phyloP scores from a whole-genome alignment of 2,329 filamentous ascomycete species.

The Thielaviopsis musarum region DNA sequence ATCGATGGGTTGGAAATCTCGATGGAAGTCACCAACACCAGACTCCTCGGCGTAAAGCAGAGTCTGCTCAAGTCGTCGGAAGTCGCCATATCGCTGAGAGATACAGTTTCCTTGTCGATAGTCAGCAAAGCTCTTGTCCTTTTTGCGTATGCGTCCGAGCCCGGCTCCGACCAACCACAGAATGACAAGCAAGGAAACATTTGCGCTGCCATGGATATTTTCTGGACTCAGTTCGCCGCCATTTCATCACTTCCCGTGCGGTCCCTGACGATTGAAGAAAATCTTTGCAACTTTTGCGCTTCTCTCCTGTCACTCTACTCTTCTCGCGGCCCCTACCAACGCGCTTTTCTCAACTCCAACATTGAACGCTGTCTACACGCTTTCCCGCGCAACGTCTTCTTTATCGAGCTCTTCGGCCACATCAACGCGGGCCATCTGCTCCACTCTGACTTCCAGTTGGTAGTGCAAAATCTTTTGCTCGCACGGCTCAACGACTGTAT shows the following conservation, averaged over 20 bases:
- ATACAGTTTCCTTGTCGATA: slow-evolving; percentile 31
- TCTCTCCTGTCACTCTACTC: slow-evolving; percentile 51
- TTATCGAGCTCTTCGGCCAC: slow-evolving; percentile 57
- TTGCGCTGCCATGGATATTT: slow-evolving; percentile 27
- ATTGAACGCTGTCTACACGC: slow-evolving; percentile 40
- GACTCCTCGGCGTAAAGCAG: slow-evolving; percentile 36
- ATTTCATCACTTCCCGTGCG: slow-evolving; percentile 23
- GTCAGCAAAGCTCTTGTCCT: slow-evolving; percentile 47
- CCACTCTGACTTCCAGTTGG: slow-evolving; percentile 57
- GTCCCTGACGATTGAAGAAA: slow-evolving; percentile 33
- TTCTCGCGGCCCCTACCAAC: slow-evolving; percentile 42
- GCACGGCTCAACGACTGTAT: slow-evolving; percentile 24
- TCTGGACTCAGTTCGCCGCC: slow-evolving; percentile 26
- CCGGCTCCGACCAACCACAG: slow-evolving; percentile 25
- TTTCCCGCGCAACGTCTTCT: slow-evolving; percentile 63
- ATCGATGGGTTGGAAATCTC: slow-evolving; percentile 17
- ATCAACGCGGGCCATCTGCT: slow-evolving; percentile 56
- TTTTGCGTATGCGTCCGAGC: slow-evolving; percentile 44
- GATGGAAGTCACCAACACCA: slow-evolving; percentile 18
- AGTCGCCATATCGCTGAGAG: slow-evolving; percentile 34
- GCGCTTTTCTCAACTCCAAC: slow-evolving; percentile 44
- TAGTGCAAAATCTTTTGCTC: slow-evolving; percentile 39
- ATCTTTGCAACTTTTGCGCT: slow-evolving; percentile 51
- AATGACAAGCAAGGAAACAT: slow-evolving; percentile 38
- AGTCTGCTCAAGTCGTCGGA: slow-evolving; percentile 37